Evolutionary conservation across 108 stramenopile genomes (phyloP), one percentile per base, ranked within the genome.

Genomic region (Nitzschia putrida): DNA sequence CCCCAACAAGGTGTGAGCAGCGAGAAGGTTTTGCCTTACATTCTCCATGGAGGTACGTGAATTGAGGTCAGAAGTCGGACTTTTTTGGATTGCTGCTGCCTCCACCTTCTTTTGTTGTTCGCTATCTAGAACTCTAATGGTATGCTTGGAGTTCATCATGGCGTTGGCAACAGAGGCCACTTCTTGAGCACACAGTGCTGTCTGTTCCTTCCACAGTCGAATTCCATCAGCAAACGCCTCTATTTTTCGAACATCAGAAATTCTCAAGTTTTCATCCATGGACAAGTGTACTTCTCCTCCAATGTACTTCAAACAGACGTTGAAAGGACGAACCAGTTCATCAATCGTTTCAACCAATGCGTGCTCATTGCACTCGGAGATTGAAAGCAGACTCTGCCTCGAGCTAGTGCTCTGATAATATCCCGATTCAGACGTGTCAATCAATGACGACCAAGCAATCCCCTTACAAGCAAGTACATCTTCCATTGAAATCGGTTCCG

Each of bases 391-490:
- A 49, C 78, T 72, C 64, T 74, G 72, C 50, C 69, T 54, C n/a
- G 80, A 76, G 14, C 14, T 34, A 26, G 71, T 44, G 6, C 57
- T 12, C 57, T 76, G 73, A 16, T 77, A 64, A 41, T 82, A 63
- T 14, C 78, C 78, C 38, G 61, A 60, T 20, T 68, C 69, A 11
- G 70, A 37, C 13, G 76, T 81, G 43, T 68, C 61, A 45, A 77
- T 72, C 38, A 77, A 43, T 0, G 75, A 70, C 25, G 83, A 83
- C 72, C 82, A 79, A 14, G 71, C 54, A 26, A 57, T 57, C n/a
- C 76, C 82, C 69, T 73, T 69, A 53, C 61, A 68, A 16, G 74
- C 67, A 16, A 76, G 53, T 18, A 69, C 54, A 10, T 69, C 60
- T 61, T 76, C 74, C 16, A 76, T 76, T 12, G 51, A 60, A 51